Base-by-base conservation (phyloP, 2,329 filamentous ascomycete species). In the Scedosporium apiospermum region DNA sequence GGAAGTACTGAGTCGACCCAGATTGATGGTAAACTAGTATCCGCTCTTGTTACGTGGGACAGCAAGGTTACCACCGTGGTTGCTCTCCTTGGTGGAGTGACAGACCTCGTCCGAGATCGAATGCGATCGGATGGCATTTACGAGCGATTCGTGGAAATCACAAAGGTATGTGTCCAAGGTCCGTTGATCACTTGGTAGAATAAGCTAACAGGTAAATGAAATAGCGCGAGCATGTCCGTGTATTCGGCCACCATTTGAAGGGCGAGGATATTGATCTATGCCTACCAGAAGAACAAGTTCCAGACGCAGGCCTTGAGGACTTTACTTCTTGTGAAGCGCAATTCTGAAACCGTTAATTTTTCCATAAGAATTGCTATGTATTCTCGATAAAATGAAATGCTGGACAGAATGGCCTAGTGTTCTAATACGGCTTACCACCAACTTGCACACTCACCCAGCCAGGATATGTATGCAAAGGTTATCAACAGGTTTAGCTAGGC, bases 31-130 rank as follows among this genome's bases (percentile, higher is more conserved):
- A 69, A 72, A 10, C 68, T 70, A 0, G 71, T 76, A 18, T 76
- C 75, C 1, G 72, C 74, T 1, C 71, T 78, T 4, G 68, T 78
- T 2, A 76, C 74, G 1, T 78, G 76, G 76, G 76, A 78, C 60
- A 77, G 75, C 65, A 78, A 78, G 62, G 67, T 78, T 6, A 74
- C 74, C 9, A 78, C 75, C 0, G 75, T 77, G 0, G 68, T 72
- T 18, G 71, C 76, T 0, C 67, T 78, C 0, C 65, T 77, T 3
- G 75, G 75, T 1, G 76, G 76, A 0, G 74, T 76, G 0, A 66
- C 67, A 10, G 71, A 76, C 51, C 67, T 77, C 23, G 75, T 76
- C 3, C 70, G 75, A 3, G 65, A 74, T 51, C 72, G 69, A 62
- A 75, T 77, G 73, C 72, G 71, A 65, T 62, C 64, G 0, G 74